Evolutionary conservation across 2,329 filamentous ascomycete genomes (phyloP), one percentile per base, ranked within the genome.

Genomic region (Aspergillus brunneoviolaceus): DNA sequence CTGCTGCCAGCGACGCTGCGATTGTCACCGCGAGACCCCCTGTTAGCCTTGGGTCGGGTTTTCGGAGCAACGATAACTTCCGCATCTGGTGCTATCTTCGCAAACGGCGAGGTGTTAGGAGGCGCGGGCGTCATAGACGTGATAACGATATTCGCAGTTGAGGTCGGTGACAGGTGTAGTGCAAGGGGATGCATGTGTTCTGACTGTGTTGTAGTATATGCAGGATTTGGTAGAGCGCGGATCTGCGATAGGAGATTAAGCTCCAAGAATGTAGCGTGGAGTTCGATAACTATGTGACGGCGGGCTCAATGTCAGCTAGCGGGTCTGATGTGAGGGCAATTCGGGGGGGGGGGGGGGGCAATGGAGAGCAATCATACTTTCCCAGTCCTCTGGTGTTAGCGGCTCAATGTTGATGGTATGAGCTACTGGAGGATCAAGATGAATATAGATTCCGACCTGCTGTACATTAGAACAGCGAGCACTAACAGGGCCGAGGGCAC

Each of bases 21-120:
- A 70, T 85, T 92, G 67, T 96, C 92, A 42, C 87, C 85, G n/a
- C 81, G 85, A 31, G 79, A 77, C 60, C 79, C 83, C 58, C 88
- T 85, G 3, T 86, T 81, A 35, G 83, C 79, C 73, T 91, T 92
- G 48, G 89, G 83, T 58, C 94, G 86, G 27, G 89, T 89, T 79
- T 99, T 99, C 0, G 95, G 95, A 3, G 95, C 95, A 61, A 99
- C 95, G 65, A 98, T 96, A 53, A 99, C 93, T 77, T 99, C 95
- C 23, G 94, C 94, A 72, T 98, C 92, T 0, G 93, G 90, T 0
- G 91, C 90, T 54, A 99, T 91, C 76, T 97, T 98, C 27, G 91
- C 92, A 72, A 99, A 99, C 0, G 91, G 84, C 1, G 86, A 84
- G 52, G 87, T 85, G 2, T 85, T 80, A 1, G 89, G 76, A 4